Conservation (phyloP, 306 rosid genomes). For the Vigna nakashimae region DNA sequence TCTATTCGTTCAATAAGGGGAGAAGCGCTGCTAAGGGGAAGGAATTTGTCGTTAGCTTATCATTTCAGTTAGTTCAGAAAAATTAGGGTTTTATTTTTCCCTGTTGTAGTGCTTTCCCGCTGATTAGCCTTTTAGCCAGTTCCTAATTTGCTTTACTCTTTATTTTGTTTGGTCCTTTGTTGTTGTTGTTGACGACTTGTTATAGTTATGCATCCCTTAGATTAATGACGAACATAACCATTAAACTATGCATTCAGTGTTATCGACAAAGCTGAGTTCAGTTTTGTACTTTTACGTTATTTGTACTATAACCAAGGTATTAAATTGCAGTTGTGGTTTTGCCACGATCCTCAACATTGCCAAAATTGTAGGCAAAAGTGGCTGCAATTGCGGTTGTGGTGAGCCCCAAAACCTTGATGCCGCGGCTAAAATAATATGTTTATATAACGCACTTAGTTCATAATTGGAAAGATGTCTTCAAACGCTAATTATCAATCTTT, state of each 20-base stretch:
- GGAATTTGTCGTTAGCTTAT: not conserved
- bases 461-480: not conserved
- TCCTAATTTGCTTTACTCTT: not conserved
- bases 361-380: not conserved
- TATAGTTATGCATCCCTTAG: slow-evolving; percentile 6
- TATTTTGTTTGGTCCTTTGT: not conserved
- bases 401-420: not conserved
- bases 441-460: not conserved
- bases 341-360: not conserved
- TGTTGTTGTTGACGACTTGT: not conserved
- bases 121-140: not conserved
- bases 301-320: not conserved
- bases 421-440: not conserved
- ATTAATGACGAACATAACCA: not conserved
- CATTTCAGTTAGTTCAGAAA: not conserved
- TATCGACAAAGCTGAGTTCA: not conserved
- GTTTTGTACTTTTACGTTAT: not conserved
- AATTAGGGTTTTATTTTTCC: not conserved
- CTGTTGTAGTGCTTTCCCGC: not conserved
- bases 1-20: not conserved
- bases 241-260: not conserved
- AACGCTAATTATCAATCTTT: not conserved
- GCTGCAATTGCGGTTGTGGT: not conserved
- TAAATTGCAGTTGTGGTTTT: not conserved
- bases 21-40: not conserved